Evolutionary conservation across 495 filamentous ascomycete genomes (phyloP), one percentile per base, ranked within the genome.

Genomic region (Aspergillus kassunensis): DNA sequence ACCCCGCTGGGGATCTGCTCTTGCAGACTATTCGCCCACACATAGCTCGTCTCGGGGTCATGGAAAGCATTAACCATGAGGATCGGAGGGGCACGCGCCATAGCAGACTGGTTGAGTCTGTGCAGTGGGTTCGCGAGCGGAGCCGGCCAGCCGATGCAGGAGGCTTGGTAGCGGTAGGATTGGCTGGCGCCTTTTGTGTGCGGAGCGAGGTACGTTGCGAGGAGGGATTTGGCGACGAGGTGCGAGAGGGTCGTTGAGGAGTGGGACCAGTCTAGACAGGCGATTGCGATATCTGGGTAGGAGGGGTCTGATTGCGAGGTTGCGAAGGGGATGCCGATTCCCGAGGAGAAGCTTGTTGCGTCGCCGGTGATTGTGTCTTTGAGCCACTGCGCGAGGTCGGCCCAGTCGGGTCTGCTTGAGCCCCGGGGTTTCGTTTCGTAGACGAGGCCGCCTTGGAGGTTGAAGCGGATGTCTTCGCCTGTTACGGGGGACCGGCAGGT

Each of bases 131-230:
- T 70, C 24, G 46, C 36, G 23, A 67, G 9, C n/a, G 64, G 56
- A 1, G 65, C 59, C 2, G 69, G 66, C 72, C 72, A 75, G 1
- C 66, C 66, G 48, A 72, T 59, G 46, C 71, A 75, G 4, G 55
- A 44, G 21, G 18, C 42, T 25, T 53, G 50, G 39, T 37, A 44
- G 7, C 56, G 56, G 51, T 59, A 67, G 34, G 51, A 56, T 47
- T 71, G 60, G 40, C 54, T 53, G 6, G 52, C 45, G 46, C 63
- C 66, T 4, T 48, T 30, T 5, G 47, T 64, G 16, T 66, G 54
- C 0, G 71, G 71, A 3, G 24, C 54, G 37, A 67, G 54, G 39
- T 43, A 47, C 0, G 40, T 24, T 2, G 57, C 60, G 0, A 64
- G 25, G 5, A 51, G 1, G 37, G 56, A 47, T 36, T 66, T 65